These are phyloP conservation scores for Helianthus tuberosus DNA, from an alignment of 129 eudicot genomes.

Conservation along the genomic window DNA sequence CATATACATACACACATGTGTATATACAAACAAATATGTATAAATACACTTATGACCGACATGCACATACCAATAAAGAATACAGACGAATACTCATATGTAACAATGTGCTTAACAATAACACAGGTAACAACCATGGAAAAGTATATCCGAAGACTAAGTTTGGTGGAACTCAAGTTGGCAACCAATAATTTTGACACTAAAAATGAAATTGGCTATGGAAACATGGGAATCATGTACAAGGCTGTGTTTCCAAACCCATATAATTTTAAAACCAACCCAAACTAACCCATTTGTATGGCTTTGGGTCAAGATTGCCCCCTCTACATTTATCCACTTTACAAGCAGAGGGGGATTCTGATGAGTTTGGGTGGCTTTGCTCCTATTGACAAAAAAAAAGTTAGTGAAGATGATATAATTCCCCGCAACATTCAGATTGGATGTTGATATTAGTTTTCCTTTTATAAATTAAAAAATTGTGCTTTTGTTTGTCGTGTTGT, in stretches of 20 bases:
- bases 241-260: constrained; percentile 41
- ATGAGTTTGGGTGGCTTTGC: too few relatives aligned
- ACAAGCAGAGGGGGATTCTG: too few relatives aligned
- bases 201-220: constrained; percentile 36
- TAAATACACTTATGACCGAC: not conserved
- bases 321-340: too few relatives aligned
- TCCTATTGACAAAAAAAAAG: too few relatives aligned
- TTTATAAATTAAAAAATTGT: too few relatives aligned
- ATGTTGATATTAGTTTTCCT: too few relatives aligned
- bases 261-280: too few relatives aligned
- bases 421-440: too few relatives aligned
- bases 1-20: too few relatives aligned
- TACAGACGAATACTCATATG: not conserved
- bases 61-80: not conserved
- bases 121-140: constrained; percentile 44
- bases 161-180: constrained; percentile 37
- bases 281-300: too few relatives aligned
- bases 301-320: too few relatives aligned
- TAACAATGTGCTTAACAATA: constrained; percentile 20
- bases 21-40: not conserved
- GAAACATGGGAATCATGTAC: constrained; percentile 51
- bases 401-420: constrained; percentile 7
- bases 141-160: constrained; percentile 30
- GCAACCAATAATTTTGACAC: constrained; percentile 44
- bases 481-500: too few relatives aligned